These are phyloP conservation scores for Asterophora parasitica DNA, from an alignment of 768 basidiomycete genomes.

Conservation along the genomic window DNA sequence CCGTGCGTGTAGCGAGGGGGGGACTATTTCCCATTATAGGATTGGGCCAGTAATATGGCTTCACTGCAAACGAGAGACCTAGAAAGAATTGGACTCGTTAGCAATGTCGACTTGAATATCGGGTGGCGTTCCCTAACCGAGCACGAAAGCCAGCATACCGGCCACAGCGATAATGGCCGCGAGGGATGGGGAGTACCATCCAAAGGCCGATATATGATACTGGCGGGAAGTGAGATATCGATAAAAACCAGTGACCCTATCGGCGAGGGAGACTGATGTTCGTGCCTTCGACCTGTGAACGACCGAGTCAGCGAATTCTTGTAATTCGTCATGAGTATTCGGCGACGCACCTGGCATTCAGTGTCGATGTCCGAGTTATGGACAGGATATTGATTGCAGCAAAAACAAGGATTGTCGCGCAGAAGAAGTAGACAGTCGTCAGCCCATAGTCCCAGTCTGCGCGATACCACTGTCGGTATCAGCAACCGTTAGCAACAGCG, in stretches of 20 bases:
- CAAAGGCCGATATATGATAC: constrained; percentile 15
- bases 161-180: constrained; percentile 21
- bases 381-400: constrained; percentile 10
- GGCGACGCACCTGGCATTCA: neutral
- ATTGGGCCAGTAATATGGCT: constrained; percentile 28
- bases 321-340: too few species aligned
- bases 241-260: constrained; percentile 16
- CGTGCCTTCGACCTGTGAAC: neutral
- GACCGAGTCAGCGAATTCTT: neutral
- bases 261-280: neutral
- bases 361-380: neutral
- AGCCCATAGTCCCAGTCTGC: constrained; percentile 29
- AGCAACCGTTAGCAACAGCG: neutral
- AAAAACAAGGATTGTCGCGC: constrained; percentile 18
- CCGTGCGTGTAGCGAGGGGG: constrained; percentile 25
- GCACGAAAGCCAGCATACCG: constrained; percentile 21
- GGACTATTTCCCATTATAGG: constrained; percentile 26
- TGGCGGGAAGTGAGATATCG: constrained; percentile 22
- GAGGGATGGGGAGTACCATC: constrained; percentile 26
- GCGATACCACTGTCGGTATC: constrained; percentile 19
- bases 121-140: constrained; percentile 12
- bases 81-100: neutral
- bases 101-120: too few species aligned
- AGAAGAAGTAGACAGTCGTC: constrained; percentile 26
- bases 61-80: constrained; percentile 22